These are phyloP conservation scores for Fusarium anthophilum DNA, from an alignment of 2,329 filamentous ascomycete genomes.

Conservation along the genomic window DNA sequence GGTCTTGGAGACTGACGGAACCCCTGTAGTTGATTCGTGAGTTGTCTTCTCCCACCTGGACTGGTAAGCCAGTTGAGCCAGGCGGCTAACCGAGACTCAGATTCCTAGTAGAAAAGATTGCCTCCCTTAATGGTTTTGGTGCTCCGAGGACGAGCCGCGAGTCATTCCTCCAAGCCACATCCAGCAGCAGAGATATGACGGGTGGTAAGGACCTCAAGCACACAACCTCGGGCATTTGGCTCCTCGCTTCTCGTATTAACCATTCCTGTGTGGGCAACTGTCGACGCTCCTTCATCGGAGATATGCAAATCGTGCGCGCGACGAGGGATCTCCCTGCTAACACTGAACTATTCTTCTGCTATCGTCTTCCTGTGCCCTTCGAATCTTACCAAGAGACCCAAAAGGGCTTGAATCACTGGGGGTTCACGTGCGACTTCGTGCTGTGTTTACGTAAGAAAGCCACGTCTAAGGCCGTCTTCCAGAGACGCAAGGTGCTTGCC, in stretches of 20 bases:
- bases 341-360: not conserved
- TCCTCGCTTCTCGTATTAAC: not conserved
- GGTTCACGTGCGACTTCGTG: not conserved
- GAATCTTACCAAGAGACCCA: not conserved
- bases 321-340: not conserved
- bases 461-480: not conserved
- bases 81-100: not conserved
- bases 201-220: not conserved
- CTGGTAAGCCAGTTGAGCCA: not conserved
- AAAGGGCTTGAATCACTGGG: not conserved
- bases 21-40: not conserved
- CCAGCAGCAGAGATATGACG: not conserved
- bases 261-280: conserved; percentile 1
- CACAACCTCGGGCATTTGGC: not conserved
- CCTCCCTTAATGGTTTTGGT: not conserved
- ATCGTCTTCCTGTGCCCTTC: not conserved
- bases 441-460: not conserved
- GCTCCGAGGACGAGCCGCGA: not conserved
- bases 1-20: not conserved
- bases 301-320: conserved; percentile 1
- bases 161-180: not conserved
- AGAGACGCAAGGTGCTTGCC: not conserved
- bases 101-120: not conserved
- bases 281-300: conserved; percentile 1
- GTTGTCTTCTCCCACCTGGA: not conserved